Base-by-base conservation (phyloP, 257 asterid genomes). In the Petrea volubilis region DNA sequence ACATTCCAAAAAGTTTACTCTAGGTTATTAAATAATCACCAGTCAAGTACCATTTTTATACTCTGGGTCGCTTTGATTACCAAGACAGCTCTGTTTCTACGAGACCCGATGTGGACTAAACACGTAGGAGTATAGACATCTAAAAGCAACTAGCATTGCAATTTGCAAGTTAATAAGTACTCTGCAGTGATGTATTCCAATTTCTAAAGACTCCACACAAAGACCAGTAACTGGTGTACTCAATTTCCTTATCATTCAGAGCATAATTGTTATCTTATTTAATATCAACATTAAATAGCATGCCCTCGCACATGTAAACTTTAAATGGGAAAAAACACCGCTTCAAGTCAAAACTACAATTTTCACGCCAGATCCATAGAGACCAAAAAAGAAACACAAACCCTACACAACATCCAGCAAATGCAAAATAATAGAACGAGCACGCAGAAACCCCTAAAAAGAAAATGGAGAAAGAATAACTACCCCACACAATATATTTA, bases 331-430 rank as follows among this genome's bases (percentile, higher is more conserved):
- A 53, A 60, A 29, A 46, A 41, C 60, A 36, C 51, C 38, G 8
- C 8, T 53, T 33, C 59, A 50, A 64, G 28, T 36, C 50, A 70
- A 60, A 57, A 50, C 20, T 29, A 34, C 38, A 68, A 43, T 4
- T 28, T 64, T 36, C 46, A 13, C 15, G 14, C 52, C 69, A 79
- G 82, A 82, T 79, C 84, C 78, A 23, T 28, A 47, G 33, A 28
- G 33, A 64, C 43, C 3, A 9, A 27, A 63, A 21, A 4, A 2
- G 3, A 36, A 43, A 33, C 13, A 44, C 38, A 25, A 13, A 73
- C 21, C 64, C 71, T 23, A 69, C 21, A 29, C 18, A 41, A 24
- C 64, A 58, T 44, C 27, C 62, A 25, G 11, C 14, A 77, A 69
- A 21, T 52, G 38, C 25, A 72, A 11, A 29, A 56, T 21, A 50